Percentiles rank a stretch among this genome's conserved stretches.
Evolutionary conservation across 2,329 filamentous ascomycete genomes (phyloP).

Genomic region (Cladosporium austrohemisphaericum): DNA sequence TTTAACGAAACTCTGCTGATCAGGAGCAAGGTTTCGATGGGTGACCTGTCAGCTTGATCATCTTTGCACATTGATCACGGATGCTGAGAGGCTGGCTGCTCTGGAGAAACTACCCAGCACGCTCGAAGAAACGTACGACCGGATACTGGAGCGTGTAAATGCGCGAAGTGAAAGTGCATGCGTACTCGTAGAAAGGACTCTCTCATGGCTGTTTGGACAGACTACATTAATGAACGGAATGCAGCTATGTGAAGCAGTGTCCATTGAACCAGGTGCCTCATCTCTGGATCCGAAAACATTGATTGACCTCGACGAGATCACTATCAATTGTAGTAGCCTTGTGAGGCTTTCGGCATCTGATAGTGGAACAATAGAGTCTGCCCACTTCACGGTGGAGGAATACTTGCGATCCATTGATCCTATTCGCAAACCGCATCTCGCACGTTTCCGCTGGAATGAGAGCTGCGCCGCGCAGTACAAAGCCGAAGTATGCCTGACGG

Average conservation of each 20-base stretch:
- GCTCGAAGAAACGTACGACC: not conserved
- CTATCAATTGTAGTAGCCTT: not conserved
- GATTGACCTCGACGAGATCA: not conserved
- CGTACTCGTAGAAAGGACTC: not conserved
- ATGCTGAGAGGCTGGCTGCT: not conserved
- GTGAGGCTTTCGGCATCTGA: not conserved
- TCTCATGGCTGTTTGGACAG: not conserved
- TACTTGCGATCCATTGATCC: not conserved
- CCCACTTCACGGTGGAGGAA: not conserved
- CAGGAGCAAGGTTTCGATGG: not conserved
- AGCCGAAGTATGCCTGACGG: not conserved
- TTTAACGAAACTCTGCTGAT: not conserved
- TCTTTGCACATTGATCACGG: not conserved
- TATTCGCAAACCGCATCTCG: not conserved
- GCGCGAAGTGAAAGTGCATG: not conserved
- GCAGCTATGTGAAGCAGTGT: not conserved
- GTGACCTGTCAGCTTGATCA: constrained; percentile 7
- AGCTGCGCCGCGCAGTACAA: not conserved
- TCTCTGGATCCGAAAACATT: not conserved
- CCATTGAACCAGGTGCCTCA: not conserved
- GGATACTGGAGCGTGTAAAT: not conserved
- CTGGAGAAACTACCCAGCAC: not conserved
- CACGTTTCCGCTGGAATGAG: not conserved
- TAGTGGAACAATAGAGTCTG: not conserved
- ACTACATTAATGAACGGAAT: not conserved